phyloP scores from a whole-genome alignment of 345 rosid species.

The Euphorbia tirucalli region DNA sequence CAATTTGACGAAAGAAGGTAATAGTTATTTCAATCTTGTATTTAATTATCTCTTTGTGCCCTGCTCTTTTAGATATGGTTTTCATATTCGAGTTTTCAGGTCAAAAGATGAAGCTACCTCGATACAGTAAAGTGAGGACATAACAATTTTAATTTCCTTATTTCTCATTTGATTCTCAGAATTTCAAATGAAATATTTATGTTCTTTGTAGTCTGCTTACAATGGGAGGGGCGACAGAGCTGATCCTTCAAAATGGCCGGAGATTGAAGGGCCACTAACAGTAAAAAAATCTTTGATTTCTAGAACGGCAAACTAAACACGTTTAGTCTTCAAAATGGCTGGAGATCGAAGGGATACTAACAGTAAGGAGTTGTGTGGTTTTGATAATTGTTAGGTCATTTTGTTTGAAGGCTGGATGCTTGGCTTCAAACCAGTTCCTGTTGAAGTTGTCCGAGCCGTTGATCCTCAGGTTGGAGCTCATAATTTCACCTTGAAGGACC shows the following conservation, averaged over 20 bases:
- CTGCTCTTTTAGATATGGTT: constrained; percentile 14
- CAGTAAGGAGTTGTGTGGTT: not conserved
- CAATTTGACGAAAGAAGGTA: constrained; percentile 75
- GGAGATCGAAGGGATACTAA: too few species aligned
- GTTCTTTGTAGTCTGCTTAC: constrained; percentile 71
- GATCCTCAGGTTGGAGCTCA: constrained; percentile 70
- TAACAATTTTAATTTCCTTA: not conserved
- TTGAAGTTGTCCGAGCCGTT: constrained; percentile 58
- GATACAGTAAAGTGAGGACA: constrained; percentile 77
- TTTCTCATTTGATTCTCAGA: constrained; percentile 5
- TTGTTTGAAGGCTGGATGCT: constrained; percentile 99
- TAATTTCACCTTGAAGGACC: not conserved
- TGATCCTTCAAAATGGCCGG: constrained; percentile 81
- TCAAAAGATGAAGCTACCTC: constrained; percentile 85
- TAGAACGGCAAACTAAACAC: not conserved
- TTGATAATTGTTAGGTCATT: constrained; percentile 52
- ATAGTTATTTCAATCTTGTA: constrained; percentile 20
- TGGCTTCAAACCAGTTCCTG: constrained; percentile 78
- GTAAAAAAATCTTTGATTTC: constrained; percentile 36
- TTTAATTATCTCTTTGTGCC: too few species aligned
- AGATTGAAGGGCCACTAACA: constrained; percentile 80
- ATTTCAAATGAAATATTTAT: constrained; percentile 9
- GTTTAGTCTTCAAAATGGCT: not conserved
- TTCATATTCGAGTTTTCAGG: constrained; percentile 48
- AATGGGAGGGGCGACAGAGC: constrained; percentile 91